A percentile compares a stretch with the other conserved stretches of the same genome.
These are phyloP conservation scores for Collybia nuda DNA, from an alignment of 768 basidiomycete species.

Conservation along the genomic window DNA sequence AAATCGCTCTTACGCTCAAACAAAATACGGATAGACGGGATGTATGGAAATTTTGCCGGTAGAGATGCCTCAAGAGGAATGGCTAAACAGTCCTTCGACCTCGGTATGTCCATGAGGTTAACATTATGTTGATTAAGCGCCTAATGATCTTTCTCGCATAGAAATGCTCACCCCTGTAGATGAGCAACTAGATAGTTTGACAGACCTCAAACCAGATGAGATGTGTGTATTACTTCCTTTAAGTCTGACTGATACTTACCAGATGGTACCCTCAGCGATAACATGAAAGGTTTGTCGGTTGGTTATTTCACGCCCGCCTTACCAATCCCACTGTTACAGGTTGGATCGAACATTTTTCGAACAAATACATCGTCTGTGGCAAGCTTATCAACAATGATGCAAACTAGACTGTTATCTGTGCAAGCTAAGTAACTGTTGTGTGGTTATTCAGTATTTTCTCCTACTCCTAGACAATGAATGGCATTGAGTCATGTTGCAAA, in stretches of 20 bases:
- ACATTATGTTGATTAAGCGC: background rate
- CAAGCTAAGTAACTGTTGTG: background rate
- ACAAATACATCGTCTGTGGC: conserved; percentile 91
- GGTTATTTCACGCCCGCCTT: background rate
- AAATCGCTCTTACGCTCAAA: no score
- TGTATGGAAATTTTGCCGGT: conserved; percentile 98
- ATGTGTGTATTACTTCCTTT: conserved; percentile 53
- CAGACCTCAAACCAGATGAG: conserved; percentile 77
- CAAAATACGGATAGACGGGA: conserved; percentile 40
- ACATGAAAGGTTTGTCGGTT: conserved; percentile 75
- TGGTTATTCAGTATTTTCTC: no score
- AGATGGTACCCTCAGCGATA: conserved; percentile 56
- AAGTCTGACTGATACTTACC: conserved; percentile 7
- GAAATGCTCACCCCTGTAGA: conserved; percentile 92
- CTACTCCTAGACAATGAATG: no score
- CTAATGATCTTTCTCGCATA: conserved; percentile 20
- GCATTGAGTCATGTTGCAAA: no score
- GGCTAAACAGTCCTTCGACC: conserved; percentile 96
- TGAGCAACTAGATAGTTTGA: conserved; percentile 80
- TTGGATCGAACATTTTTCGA: conserved; percentile 92
- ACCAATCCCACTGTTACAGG: conserved; percentile 38
- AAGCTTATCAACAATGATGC: conserved; percentile 82
- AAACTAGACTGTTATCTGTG: conserved; percentile 25
- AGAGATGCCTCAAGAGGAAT: conserved; percentile 94
- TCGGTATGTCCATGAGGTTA: conserved; percentile 50